phyloP scores from a whole-genome alignment of 2,329 filamentous ascomycete genomes.

The Sporothrix variecibatus region DNA sequence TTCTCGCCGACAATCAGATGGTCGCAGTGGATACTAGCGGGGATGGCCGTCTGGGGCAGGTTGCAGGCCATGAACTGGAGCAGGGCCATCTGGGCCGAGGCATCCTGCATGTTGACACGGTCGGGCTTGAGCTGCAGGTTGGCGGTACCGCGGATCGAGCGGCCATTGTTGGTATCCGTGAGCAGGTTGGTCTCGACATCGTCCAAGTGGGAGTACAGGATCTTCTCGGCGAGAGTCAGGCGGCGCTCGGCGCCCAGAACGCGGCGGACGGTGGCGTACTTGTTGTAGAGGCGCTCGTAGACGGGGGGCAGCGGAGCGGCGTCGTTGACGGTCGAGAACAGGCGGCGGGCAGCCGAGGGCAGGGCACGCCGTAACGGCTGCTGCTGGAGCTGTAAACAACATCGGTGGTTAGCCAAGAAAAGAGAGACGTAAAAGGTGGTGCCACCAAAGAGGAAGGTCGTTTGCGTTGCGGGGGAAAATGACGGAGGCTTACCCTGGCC shows the following conservation, averaged over 20 bases:
- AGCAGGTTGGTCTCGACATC: constrained; percentile 86
- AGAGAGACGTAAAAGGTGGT: not conserved
- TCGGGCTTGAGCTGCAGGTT: constrained; percentile 98
- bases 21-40: constrained; percentile 97
- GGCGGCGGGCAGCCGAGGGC: constrained; percentile 36
- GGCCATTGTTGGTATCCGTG: constrained; percentile 78
- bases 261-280: constrained; percentile 71
- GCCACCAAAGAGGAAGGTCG: constrained; percentile 21
- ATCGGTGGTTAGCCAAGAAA: not conserved
- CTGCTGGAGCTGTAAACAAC: constrained; percentile 39
- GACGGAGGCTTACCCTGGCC: constrained; percentile 45
- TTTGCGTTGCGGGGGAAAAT: constrained; percentile 13
- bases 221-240: constrained; percentile 95
- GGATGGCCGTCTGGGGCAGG: constrained; percentile 84
- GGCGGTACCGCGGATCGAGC: constrained; percentile 78
- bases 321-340: constrained; percentile 43
- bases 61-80: constrained; percentile 99
- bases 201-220: constrained; percentile 93
- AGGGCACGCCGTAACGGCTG: constrained; percentile 38
- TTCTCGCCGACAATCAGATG: constrained; percentile 96
- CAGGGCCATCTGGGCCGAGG: constrained; percentile 96
- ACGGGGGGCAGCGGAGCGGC: constrained; percentile 61
- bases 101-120: constrained; percentile 98
- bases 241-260: constrained; percentile 64
- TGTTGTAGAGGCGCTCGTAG: constrained; percentile 78